A percentile compares a stretch with the other conserved stretches of the same genome.
phyloP scores from a whole-genome alignment of 495 filamentous ascomycete species.

The Tuber magnatum region DNA sequence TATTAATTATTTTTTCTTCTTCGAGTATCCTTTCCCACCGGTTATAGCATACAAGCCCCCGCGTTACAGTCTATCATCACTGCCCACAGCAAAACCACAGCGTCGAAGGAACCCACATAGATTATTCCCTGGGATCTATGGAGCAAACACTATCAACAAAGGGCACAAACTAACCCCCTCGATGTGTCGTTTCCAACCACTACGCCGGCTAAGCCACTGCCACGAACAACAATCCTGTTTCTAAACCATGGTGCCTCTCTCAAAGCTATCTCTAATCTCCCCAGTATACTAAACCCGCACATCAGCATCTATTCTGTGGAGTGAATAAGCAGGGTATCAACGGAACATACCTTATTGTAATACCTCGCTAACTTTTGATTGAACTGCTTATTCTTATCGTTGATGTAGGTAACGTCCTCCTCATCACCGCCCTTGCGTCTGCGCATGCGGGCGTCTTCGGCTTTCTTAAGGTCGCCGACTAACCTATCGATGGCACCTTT shows the following conservation, averaged over 20 bases:
- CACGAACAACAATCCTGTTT: conserved; percentile 5
- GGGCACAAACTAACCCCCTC: not conserved
- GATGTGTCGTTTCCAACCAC: not conserved
- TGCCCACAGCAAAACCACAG: not conserved
- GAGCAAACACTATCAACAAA: not conserved
- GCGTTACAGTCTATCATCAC: not conserved
- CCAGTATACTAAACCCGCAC: conserved; percentile 64
- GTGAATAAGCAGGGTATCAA: not conserved
- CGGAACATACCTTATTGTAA: conserved; percentile 73
- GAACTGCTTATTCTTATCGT: conserved; percentile 99
- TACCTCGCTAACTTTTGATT: conserved; percentile 93
- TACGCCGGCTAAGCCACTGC: conserved; percentile 2
- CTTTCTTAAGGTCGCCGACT: conserved; percentile 77
- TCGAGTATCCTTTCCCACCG: not conserved
- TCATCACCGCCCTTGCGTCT: conserved; percentile 72
- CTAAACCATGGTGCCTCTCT: conserved; percentile 86
- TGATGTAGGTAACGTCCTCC: conserved; percentile 94
- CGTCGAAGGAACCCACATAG: not conserved
- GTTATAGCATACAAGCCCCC: not conserved
- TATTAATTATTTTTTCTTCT: not conserved
- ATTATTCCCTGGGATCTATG: not conserved
- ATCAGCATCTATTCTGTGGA: conserved; percentile 39
- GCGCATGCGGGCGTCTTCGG: conserved; percentile 76
- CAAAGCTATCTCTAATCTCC: conserved; percentile 95
- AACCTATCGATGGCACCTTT: conserved; percentile 85